phyloP scores from a whole-genome alignment of 2,329 filamentous ascomycete genomes.

The Cytospora schulzeri region DNA sequence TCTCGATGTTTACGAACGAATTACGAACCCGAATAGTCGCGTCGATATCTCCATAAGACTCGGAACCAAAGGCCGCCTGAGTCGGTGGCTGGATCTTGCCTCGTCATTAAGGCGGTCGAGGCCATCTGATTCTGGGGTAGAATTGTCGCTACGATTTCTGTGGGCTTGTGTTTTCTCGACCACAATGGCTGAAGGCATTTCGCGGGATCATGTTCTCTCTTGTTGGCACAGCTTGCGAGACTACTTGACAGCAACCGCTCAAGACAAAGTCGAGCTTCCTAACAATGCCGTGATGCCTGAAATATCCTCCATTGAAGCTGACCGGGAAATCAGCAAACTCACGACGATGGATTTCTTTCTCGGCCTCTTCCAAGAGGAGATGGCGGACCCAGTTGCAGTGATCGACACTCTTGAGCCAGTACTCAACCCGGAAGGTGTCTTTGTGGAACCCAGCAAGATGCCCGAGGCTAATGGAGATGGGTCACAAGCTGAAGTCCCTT shows the following conservation, averaged over 20 bases:
- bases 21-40: constrained; percentile 58
- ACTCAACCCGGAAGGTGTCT: constrained; percentile 70
- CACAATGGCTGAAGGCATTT: constrained; percentile 54
- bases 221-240: constrained; percentile 63
- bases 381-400: constrained; percentile 76
- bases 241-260: constrained; percentile 45
- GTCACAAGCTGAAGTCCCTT: constrained; percentile 24
- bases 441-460: constrained; percentile 36
- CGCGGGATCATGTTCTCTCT: constrained; percentile 58
- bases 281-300: constrained; percentile 91
- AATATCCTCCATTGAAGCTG: constrained; percentile 78
- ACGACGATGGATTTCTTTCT: constrained; percentile 97
- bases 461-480: constrained; percentile 26
- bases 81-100: constrained; percentile 55
- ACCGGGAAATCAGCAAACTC: constrained; percentile 87
- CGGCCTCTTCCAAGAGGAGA: constrained; percentile 81
- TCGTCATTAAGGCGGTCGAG: constrained; percentile 47
- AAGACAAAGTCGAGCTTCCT: constrained; percentile 60
- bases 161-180: constrained; percentile 60
- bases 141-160: constrained; percentile 54
- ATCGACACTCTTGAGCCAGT: constrained; percentile 94
- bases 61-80: constrained; percentile 53
- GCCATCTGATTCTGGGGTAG: constrained; percentile 39
- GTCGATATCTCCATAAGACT: constrained; percentile 52
- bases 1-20: constrained; percentile 61